phyloP scores from a whole-genome alignment of 768 basidiomycete species.

The Tricholoma hemisulphureum region DNA sequence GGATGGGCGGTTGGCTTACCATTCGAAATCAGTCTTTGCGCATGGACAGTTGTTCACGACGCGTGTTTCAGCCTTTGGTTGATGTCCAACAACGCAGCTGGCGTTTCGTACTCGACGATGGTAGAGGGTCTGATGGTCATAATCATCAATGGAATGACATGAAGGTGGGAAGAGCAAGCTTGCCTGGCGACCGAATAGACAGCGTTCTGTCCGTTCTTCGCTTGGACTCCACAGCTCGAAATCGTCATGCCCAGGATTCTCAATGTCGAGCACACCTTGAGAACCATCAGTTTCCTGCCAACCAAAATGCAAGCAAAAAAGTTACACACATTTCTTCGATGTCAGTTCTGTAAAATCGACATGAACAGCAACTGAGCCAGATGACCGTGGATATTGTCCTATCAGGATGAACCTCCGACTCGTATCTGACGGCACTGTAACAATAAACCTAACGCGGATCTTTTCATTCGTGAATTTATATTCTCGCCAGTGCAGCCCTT shows the following conservation, averaged over 20 bases:
- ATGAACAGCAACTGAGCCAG: conserved; percentile 68
- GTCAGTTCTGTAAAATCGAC: conserved; percentile 87
- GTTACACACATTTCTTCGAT: conserved; percentile 63
- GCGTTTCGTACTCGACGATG: conserved; percentile 79
- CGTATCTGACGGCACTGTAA: conserved; percentile 88
- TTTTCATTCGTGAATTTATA: conserved; percentile 76
- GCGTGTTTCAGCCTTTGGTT: conserved; percentile 48
- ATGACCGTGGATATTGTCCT: conserved; percentile 53
- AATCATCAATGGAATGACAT: conserved; percentile 1
- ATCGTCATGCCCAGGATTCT: conserved; percentile 82
- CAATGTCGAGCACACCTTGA: conserved; percentile 63
- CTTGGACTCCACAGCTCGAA: conserved; percentile 98
- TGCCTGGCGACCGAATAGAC: conserved; percentile 91
- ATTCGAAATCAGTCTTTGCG: conserved; percentile 81
- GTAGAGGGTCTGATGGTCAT: conserved; percentile 67
- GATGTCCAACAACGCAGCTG: conserved; percentile 83
- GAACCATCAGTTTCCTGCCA: conserved; percentile 1
- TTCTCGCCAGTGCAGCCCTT: conserved; percentile 85
- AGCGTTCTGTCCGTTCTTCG: conserved; percentile 80
- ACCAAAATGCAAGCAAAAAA: neutral
- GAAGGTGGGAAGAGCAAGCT: conserved; percentile 9
- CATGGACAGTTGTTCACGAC: conserved; percentile 76
- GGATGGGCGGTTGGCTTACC: conserved; percentile 49
- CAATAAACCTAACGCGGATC: conserved; percentile 70
- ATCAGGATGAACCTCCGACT: conserved; percentile 89